Percentiles rank a stretch among this genome's conserved stretches.
phyloP scores from a whole-genome alignment of 163 green algal genomes.

The Volvox carteri region DNA sequence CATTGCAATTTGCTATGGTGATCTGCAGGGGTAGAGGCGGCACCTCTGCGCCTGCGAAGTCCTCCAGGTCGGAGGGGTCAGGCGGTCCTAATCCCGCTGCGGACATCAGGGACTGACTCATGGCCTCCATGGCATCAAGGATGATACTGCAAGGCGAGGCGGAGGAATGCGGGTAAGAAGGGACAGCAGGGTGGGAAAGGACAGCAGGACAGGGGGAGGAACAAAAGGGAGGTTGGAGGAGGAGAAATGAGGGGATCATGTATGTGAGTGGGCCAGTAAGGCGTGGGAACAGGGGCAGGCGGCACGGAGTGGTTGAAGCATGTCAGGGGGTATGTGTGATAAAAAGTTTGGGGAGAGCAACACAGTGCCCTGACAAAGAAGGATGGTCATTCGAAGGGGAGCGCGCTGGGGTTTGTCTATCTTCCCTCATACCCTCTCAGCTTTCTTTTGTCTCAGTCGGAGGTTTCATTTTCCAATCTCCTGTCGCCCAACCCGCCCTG shows the following conservation, averaged over 20 bases:
- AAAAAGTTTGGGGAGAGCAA: too few species aligned
- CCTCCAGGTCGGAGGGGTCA: not conserved
- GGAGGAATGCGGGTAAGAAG: not conserved
- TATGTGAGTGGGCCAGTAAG: too few species aligned
- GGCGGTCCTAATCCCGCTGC: not conserved
- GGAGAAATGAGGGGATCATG: not conserved
- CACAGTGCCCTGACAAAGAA: too few species aligned
- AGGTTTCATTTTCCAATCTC: too few species aligned
- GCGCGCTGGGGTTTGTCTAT: too few species aligned
- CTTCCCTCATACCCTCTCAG: too few species aligned
- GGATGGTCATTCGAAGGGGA: too few species aligned
- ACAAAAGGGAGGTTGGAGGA: not conserved
- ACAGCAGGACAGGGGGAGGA: not conserved
- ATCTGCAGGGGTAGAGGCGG: slow-evolving; percentile 55
- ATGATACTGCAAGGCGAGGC: slow-evolving; percentile 31
- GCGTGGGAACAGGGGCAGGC: too few species aligned
- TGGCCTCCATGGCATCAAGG: slow-evolving; percentile 42
- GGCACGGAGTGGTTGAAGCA: too few species aligned
- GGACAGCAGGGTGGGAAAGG: not conserved
- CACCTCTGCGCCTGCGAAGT: not conserved
- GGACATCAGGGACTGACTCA: not conserved
- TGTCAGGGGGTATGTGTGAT: too few species aligned
- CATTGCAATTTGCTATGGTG: slow-evolving; percentile 54
- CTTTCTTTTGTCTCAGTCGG: too few species aligned
- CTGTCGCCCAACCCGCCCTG: too few species aligned